A percentile compares a stretch with the other conserved stretches of the same genome.
These are phyloP conservation scores for Chrysanthemum seticuspe DNA, from an alignment of 129 eudicot species.

Conservation along the genomic window DNA sequence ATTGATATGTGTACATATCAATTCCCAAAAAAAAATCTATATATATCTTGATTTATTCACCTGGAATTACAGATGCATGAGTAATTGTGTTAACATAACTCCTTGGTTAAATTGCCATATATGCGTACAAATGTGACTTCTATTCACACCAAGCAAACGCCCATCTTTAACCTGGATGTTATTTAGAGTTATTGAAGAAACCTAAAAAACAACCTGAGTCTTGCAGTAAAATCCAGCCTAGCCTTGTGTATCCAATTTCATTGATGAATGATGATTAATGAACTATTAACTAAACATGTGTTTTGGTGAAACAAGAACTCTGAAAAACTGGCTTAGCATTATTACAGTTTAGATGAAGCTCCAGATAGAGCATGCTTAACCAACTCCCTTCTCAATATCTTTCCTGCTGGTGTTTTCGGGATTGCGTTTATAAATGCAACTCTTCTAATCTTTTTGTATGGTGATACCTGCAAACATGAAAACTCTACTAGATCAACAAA, in stretches of 20 bases:
- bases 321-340: not conserved
- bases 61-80: no score
- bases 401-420: conserved; percentile 83
- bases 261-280: conserved; percentile 56
- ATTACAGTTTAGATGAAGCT: conserved; percentile 43
- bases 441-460: conserved; percentile 85
- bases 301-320: conserved; percentile 7
- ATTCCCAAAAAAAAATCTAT: no score
- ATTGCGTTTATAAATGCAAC: conserved; percentile 67
- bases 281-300: not conserved
- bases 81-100: no score
- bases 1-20: no score
- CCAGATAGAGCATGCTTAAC: conserved; percentile 59
- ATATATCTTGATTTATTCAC: no score
- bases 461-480: conserved; percentile 61
- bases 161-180: no score
- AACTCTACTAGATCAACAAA: not conserved
- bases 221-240: not conserved
- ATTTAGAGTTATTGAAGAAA: no score
- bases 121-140: no score
- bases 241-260: conserved; percentile 52
- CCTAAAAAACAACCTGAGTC: not conserved
- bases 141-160: no score
- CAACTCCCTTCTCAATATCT: conserved; percentile 83
- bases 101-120: no score